Evolutionary conservation across 495 filamentous ascomycete species (phyloP), one percentile per base, ranked within the genome.

Genomic region (Cercophora scortea): DNA sequence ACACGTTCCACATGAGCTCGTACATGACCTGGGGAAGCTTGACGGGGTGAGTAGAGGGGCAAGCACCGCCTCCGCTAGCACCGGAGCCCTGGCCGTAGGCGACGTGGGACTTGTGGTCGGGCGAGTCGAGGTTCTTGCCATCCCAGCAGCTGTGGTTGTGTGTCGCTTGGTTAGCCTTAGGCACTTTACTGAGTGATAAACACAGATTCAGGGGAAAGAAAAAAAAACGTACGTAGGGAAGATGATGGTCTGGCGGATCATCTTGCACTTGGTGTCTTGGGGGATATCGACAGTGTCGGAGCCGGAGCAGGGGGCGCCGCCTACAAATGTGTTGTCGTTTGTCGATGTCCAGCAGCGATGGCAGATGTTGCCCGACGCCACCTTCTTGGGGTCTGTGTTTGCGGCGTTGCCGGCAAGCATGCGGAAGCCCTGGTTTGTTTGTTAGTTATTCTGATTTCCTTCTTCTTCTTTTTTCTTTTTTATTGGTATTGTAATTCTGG

Each of bases 21-120:
- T 83, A 82, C 70, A 88, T 87, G 61, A 88, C 69, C 47, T 82
- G 80, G 50, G 81, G 73, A 5, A 86, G 69, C 59, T 81, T 83
- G 52, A 79, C 73, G 39, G 85, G 83, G 66, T 87, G 86, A 4
- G 69, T 74, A 6, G 68, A 57, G 0, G 83, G 83, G 67, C 84
- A 87, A 19, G 56, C 49, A 34, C 83, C 83, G 44, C 71, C 74
- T 50, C 82, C 75, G 53, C 63, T 78, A 39, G 72, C 72, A 34
- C 71, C 70, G 34, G 61, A 58, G 52, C 71, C 67, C 36, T 59
- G 65, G 49, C 80, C 75, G 62, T 85, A 87, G 32, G 78, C 67
- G 50, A 87, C 74, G 62, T 87, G 84, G 17, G 73, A 74, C 68
- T 79, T 78, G 71, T 87, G 80, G 66, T 84, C 76, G 38, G 73